Base-by-base conservation (phyloP, 177 flowering plant genomes). In the Vitis hybrid region DNA sequence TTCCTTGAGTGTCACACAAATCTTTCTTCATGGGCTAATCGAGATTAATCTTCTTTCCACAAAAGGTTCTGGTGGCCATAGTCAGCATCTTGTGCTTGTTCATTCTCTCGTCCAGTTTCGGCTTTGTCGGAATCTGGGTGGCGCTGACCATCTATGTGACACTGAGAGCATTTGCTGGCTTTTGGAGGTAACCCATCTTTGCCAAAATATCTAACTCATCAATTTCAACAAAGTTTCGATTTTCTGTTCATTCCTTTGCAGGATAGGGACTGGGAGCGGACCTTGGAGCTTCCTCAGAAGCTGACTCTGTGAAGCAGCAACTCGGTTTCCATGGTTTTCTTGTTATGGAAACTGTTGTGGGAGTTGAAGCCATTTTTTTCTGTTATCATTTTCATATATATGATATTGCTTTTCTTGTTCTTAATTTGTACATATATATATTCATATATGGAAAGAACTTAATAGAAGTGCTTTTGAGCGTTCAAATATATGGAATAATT, bases 131-230 rank as follows among this genome's bases (percentile, higher is more conserved):
- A 56, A 83, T 92, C 57, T 92, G 97, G 97, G 61, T 84, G 48
- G 98, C 92, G 56, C 72, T 94, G 30, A 84, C 93, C 16, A 87
- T 92, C 66, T 92, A 86, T 64, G 91, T 91, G 97, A 77, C 84
- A 55, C 82, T 94, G 8, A 82, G 94, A 9, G 65, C 86, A 62
- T 64, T 86, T 59, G 93, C 90, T 19, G 97, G 97, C 9, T 80
- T 89, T 68, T 87, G 88, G 88, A 91, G 97, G 98, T 92, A 82
- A 75, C 7, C 46, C 55, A 27, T 15, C 12, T 19, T 11, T 46
- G 0, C n/a, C 12, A 11, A 12, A 24, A 11, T 3, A 27, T 50
- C 65, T 12, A 15, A 55, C 50, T 2, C 2, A 46, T 50, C 18
- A 19, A 6, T 19, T 32, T 12, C 2, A 52, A 32, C 13, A 15